Base-by-base conservation (phyloP, 257 asterid genomes). In the Solanum rostratum region DNA sequence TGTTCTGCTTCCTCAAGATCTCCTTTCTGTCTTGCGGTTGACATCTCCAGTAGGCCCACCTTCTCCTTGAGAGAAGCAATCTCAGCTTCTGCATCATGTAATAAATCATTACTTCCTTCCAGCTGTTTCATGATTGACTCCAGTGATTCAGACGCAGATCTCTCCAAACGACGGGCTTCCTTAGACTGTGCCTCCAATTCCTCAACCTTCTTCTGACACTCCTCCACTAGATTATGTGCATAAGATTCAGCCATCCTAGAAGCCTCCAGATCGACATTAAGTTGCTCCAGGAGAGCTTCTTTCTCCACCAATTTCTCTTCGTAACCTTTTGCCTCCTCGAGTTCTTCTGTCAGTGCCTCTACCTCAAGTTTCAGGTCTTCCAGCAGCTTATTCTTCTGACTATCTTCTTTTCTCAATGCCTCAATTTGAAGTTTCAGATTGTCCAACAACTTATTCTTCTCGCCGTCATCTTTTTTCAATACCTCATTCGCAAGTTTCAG, bases 221-320 rank as follows among this genome's bases (percentile, higher is more conserved):
- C 98, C 76, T 94, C 93, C 89, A 92, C 91, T 62, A 97, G 88
- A 88, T 88, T 90, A 66, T 85, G 95, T 2, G 98, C 94, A 84
- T 92, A 94, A 55, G 98, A 95, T 83, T 93, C 97, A 3, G 97
- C 96, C 93, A 93, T 86, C 86, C 89, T 91, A 11, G 98, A 94
- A 76, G 98, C 97, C 93, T 95, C 99, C 78, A 97, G 88, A 83
- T 97, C 97, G 5, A 93, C 97, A 86, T 87, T 95, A 81, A 94
- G 96, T 88, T 97, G 93, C 90, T 95, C 98, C 6, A 95, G 73
- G 83, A 88, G 54, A 41, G 90, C 92, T 87, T 95, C 98, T 86
- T 91, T 93, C 50, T 93, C 98, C 68, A 86, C 91, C 88, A 95
- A 86, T 63, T 84, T 91, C 86, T 86, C 90, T 92, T 93, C 91